These are phyloP conservation scores for Magnusiomyces fungicola DNA, from an alignment of 1,139 yeast species.

Conservation along the genomic window DNA sequence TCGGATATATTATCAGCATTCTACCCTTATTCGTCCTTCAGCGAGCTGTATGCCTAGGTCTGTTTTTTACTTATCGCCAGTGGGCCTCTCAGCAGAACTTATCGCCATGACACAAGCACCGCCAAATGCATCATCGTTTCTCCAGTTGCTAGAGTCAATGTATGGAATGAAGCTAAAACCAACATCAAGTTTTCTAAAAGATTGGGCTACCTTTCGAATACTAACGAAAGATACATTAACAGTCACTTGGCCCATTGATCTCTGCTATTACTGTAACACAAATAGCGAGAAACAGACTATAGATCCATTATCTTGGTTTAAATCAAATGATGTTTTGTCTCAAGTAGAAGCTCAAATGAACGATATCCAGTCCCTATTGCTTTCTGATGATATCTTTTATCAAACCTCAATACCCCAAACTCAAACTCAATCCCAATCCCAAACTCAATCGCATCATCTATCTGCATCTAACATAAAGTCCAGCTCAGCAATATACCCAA, in stretches of 20 bases:
- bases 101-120: constrained; percentile 47
- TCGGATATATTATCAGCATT: constrained; percentile 21
- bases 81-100: constrained; percentile 64
- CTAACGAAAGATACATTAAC: not conserved
- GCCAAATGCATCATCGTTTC: constrained; percentile 42
- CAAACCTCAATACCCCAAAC: not conserved
- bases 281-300: constrained; percentile 20
- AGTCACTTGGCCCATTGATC: constrained; percentile 12
- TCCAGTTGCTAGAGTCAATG: constrained; percentile 33
- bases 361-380: not conserved
- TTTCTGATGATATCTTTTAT: not conserved
- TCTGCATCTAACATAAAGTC: constrained; percentile 1
- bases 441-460: not conserved
- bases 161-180: constrained; percentile 3
- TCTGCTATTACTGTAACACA: constrained; percentile 14
- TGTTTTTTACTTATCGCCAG: constrained; percentile 45
- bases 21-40: constrained; percentile 10
- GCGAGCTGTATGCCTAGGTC: not conserved
- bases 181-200: constrained; percentile 40
- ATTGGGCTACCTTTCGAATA: constrained; percentile 55
- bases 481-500: constrained; percentile 27
- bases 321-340: constrained; percentile 9
- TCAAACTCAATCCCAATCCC: not conserved
- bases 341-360: constrained; percentile 6
- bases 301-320: constrained; percentile 19